Base-by-base conservation (phyloP, 306 rosid species). In the Urtica urens region DNA sequence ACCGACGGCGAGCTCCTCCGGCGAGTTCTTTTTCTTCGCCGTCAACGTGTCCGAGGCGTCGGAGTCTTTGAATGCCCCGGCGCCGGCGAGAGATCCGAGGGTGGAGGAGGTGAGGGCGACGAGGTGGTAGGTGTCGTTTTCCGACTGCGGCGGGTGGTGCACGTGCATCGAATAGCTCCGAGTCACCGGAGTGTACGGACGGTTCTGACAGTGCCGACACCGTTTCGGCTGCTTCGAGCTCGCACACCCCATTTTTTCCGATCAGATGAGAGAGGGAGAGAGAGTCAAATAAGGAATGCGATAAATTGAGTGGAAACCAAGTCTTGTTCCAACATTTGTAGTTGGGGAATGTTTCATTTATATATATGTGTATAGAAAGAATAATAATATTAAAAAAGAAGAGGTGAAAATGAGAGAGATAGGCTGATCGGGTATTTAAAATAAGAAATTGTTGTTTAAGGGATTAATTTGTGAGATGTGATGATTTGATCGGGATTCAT, bases 21-120 rank as follows among this genome's bases (percentile, higher is more conserved):
- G 33, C 26, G 23, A 51, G 37, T 46, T 49, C 58, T 19, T 43
- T 14, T 22, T 9, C 49, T 58, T 40, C 6, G 39, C 52, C 38
- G 44, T 50, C 39, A 47, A 28, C 21, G 39, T 42, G 47, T 7
- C 6, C 20, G 10, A 4, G 8, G n/a, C 14, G 41, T 33, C 18
- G 41, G 22, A 23, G 44, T 23, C 58, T 42, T 19, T 40, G 19
- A 8, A 12, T 20, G 46, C 11, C 52, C 66, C 47, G 38, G 72
- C 75, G 51, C 64, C 76, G 35, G 49, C 81, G 60, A 87, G 68
- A 11, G 81, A 80, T 24, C 93, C 96, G 35, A 87, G 42, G 9
- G 96, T 83, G 46, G 93, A 78, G 41, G 96, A 87, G 11, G 74
- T 78, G 51, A 87, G 85, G 11, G 94, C 86, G 14, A 87, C 96